Base-by-base conservation (phyloP, 192 early-diverging fungal genomes). In the Coemansia reversa region DNA sequence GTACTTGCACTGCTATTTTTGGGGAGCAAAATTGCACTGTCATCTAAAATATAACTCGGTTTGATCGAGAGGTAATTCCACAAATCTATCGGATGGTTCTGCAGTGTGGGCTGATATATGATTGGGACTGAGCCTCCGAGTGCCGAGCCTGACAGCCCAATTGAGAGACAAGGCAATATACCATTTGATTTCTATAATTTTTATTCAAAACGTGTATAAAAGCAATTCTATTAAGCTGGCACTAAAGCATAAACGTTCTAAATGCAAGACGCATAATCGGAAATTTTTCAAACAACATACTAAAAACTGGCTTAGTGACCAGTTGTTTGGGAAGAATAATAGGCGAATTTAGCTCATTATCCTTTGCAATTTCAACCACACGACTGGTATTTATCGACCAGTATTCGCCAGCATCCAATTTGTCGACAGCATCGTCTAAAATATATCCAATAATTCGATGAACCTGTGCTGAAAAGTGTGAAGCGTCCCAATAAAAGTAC, bases 401-500 rank as follows among this genome's bases (percentile, higher is more conserved):
- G 62, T 55, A 68, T 60, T 71, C 68, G 42, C 69, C 72, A 11
- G 68, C 62, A 27, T 80, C 72, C 11, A 80, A 35, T 45, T 33
- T 62, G 12, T 70, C 68, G 16, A 74, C 47, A 9, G 68, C 72
- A 35, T 80, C 77, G 45, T 80, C 77, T 6, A 80, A 51, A 23
- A 80, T 65, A 16, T 80, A 80, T 9, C 79, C 79, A 12, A 81
- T 66, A 29, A 69, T 45, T 6, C 74, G 63, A 42, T 76, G 72
- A 16, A 81, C 60, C 33, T 76, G 79, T 5, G 74, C 79, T 0
- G 79, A 81, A 49, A 76, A 81, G 20, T 81, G 79, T 58, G 79
- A 75, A 2, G 74, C 73, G 33, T 81, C 79, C 73, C 74, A 81
- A 54, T 81, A 81, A 23, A 76, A 81, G 5, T 81, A 76, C 49